A percentile compares a stretch with the other conserved stretches of the same genome.
Evolutionary conservation across 2,329 filamentous ascomycete genomes (phyloP).

Genomic region (Lojkania enalia): DNA sequence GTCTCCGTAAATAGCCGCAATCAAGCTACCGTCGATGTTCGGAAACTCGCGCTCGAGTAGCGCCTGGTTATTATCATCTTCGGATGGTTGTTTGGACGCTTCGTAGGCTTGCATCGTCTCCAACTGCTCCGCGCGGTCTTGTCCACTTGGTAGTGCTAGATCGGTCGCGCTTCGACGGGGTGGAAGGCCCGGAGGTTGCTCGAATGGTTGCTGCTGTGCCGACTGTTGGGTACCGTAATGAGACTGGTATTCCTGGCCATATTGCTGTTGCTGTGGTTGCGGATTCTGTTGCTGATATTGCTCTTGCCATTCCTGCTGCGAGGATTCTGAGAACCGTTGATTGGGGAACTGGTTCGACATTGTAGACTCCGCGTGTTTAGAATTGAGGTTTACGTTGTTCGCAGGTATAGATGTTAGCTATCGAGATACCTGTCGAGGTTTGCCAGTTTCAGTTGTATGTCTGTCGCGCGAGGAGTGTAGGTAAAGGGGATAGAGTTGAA

Average conservation of each 20-base stretch:
- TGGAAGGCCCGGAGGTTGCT: slow-evolving; percentile 27
- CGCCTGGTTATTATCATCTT: slow-evolving; percentile 48
- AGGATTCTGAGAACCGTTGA: too few relatives aligned
- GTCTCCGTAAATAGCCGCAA: slow-evolving; percentile 52
- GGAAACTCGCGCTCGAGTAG: slow-evolving; percentile 50
- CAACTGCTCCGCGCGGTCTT: slow-evolving; percentile 49
- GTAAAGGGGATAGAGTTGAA: too few relatives aligned
- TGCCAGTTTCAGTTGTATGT: too few relatives aligned
- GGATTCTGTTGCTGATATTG: too few relatives aligned
- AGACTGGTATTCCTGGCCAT: not conserved
- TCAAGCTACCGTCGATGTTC: slow-evolving; percentile 48
- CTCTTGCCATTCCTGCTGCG: too few relatives aligned
- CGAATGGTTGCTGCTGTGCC: not conserved
- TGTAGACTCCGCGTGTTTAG: too few relatives aligned
- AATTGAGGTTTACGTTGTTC: too few relatives aligned
- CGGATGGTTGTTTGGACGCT: slow-evolving; percentile 32
- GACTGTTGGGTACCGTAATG: not conserved
- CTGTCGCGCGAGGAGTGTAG: too few relatives aligned
- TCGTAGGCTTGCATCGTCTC: slow-evolving; percentile 49
- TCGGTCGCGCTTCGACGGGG: slow-evolving; percentile 40
- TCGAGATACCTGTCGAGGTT: too few relatives aligned
- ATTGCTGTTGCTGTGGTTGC: too few relatives aligned
- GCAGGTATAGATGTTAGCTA: too few relatives aligned
- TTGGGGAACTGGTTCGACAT: too few relatives aligned
- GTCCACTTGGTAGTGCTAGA: slow-evolving; percentile 42